Percentiles rank a stretch among this genome's conserved stretches.
Conservation (phyloP, 192 early-diverging fungal species). For the Coemansia sp. region DNA sequence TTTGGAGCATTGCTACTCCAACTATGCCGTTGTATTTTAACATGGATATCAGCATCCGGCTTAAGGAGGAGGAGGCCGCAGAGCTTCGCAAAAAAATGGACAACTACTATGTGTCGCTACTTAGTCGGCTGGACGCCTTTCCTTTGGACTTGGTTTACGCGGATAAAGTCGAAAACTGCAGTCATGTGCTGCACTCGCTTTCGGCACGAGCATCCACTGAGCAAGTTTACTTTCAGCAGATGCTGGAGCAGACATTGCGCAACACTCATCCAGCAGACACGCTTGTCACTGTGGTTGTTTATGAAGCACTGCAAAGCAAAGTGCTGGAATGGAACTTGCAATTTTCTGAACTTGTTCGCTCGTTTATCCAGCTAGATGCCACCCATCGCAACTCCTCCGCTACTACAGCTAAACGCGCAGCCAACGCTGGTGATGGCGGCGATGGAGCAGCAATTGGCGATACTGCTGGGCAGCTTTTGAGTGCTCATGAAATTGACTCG, state of each 20-base stretch:
- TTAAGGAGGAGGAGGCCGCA: conserved; percentile 75
- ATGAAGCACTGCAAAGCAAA: conserved; percentile 73
- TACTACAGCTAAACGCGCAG: conserved; percentile 12
- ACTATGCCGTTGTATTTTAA: conserved; percentile 47
- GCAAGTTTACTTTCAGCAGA: conserved; percentile 77
- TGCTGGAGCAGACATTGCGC: conserved; percentile 79
- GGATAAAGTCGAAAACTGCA: conserved; percentile 67
- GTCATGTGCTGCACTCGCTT: conserved; percentile 68
- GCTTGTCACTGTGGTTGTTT: conserved; percentile 74
- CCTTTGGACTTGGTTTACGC: conserved; percentile 74
- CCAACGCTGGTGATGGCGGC: background rate
- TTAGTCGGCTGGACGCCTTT: conserved; percentile 75
- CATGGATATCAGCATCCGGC: conserved; percentile 59
- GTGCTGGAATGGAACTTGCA: conserved; percentile 81
- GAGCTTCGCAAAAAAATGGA: conserved; percentile 66
- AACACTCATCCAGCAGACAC: conserved; percentile 76
- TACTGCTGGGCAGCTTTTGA: background rate
- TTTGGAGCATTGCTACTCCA: conserved; percentile 41
- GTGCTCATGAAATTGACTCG: conserved; percentile 29
- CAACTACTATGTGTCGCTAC: conserved; percentile 83
- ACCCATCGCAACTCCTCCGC: background rate
- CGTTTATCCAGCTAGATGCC: conserved; percentile 76
- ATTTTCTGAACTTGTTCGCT: conserved; percentile 73
- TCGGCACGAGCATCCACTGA: conserved; percentile 68
- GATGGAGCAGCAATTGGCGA: background rate